Percentiles rank a stretch among this genome's conserved stretches.
Conservation (phyloP, 768 basidiomycete species). For the Leccinum obscurum region DNA sequence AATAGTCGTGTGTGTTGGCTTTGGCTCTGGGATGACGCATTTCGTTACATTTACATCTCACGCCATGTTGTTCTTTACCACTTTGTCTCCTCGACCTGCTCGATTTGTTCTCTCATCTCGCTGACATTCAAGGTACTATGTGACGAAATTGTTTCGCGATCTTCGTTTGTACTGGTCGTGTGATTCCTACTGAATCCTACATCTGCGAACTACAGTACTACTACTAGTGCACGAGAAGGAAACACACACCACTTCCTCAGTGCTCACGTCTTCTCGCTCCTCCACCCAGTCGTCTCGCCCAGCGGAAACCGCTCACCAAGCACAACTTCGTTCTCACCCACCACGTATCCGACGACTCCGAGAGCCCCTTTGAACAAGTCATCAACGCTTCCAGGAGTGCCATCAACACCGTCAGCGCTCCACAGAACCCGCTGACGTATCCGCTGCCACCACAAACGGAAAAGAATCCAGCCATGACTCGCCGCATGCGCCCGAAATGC, state of each 20-base stretch:
- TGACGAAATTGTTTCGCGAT: too few relatives aligned
- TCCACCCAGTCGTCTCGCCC: constrained; percentile 51
- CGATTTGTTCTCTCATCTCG: too few relatives aligned
- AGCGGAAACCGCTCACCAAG: constrained; percentile 53
- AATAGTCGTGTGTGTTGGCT: too few relatives aligned
- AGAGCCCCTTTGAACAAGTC: constrained; percentile 68
- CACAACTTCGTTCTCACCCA: constrained; percentile 44
- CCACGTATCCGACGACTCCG: constrained; percentile 72
- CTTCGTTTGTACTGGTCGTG: too few relatives aligned
- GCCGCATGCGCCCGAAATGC: constrained; percentile 32
- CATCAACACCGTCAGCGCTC: constrained; percentile 55
- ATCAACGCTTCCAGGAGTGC: constrained; percentile 55
- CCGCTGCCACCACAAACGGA: constrained; percentile 40
- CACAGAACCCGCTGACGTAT: constrained; percentile 47
- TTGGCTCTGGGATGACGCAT: too few relatives aligned
- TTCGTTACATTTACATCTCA: too few relatives aligned
- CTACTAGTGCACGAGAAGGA: constrained; percentile 51
- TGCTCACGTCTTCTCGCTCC: constrained; percentile 54
- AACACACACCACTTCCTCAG: constrained; percentile 46
- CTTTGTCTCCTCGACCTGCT: too few relatives aligned
- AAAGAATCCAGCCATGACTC: constrained; percentile 51
- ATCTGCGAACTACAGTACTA: too few relatives aligned
- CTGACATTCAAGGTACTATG: too few relatives aligned
- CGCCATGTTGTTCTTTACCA: too few relatives aligned
- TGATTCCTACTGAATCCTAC: too few relatives aligned